Conservation (phyloP, 805 yeast genomes). For the Yamadazyma paraphyllophila region DNA sequence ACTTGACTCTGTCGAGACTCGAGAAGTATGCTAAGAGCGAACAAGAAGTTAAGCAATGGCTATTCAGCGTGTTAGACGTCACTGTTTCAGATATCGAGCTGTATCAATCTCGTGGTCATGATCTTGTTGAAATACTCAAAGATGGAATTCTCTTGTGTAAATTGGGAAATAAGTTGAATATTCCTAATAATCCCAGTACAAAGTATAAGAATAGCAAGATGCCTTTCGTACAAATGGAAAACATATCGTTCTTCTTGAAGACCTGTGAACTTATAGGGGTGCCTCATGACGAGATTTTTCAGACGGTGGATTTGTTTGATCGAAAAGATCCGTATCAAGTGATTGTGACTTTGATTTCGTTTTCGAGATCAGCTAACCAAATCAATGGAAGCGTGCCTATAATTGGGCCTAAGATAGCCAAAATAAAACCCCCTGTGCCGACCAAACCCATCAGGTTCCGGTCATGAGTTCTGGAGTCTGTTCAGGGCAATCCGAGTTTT, state of each 20-base stretch:
- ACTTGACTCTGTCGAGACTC: conserved; percentile 45
- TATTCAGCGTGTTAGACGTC: conserved; percentile 34
- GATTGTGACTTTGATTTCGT: conserved; percentile 66
- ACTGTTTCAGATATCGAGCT: conserved; percentile 12
- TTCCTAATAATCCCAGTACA: conserved; percentile 30
- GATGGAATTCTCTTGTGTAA: conserved; percentile 51
- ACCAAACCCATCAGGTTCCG: conserved; percentile 47
- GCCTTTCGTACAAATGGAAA: conserved; percentile 84
- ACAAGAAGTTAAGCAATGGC: conserved; percentile 53
- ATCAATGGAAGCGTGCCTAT: conserved; percentile 23
- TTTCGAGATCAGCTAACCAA: conserved; percentile 65
- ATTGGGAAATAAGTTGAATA: conserved; percentile 26
- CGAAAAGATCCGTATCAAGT: conserved; percentile 75
- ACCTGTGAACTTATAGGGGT: conserved; percentile 65
- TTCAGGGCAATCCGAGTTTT: no score
- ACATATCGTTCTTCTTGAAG: conserved; percentile 66
- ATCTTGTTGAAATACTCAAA: conserved; percentile 54
- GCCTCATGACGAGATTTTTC: conserved; percentile 79
- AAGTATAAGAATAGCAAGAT: conserved; percentile 60
- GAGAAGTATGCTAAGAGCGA: conserved; percentile 48
- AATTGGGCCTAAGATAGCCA: conserved; percentile 43
- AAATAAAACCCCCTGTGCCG: conserved; percentile 53
- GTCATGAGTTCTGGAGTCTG: neutral
- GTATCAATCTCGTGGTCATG: conserved; percentile 26
- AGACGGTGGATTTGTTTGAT: conserved; percentile 74